These are phyloP conservation scores for Boletus fagicola DNA, from an alignment of 768 basidiomycete species.

Conservation along the genomic window DNA sequence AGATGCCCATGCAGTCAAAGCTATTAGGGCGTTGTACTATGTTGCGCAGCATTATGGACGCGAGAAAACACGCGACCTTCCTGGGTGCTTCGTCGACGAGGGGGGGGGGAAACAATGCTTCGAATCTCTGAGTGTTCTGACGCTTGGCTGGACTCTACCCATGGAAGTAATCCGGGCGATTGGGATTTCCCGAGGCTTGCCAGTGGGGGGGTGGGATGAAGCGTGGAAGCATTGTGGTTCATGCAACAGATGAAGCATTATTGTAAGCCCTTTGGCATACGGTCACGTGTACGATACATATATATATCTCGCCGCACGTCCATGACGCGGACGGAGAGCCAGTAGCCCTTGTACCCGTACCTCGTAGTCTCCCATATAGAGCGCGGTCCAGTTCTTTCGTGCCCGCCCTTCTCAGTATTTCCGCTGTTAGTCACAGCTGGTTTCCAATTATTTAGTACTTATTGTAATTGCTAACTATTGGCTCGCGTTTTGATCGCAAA, in stretches of 20 bases:
- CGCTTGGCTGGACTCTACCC: slow-evolving; percentile 51
- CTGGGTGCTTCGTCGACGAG: slow-evolving; percentile 43
- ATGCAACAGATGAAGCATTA: not conserved
- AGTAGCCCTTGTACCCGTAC: no score
- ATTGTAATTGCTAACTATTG: not conserved
- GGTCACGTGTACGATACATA: no score
- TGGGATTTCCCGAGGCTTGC: slow-evolving; percentile 61
- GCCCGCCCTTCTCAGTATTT: no score
- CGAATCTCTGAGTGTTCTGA: slow-evolving; percentile 39
- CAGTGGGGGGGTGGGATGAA: slow-evolving; percentile 63
- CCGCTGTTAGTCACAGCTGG: no score
- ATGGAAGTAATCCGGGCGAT: slow-evolving; percentile 11
- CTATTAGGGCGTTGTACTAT: slow-evolving; percentile 44
- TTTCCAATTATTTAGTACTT: no score
- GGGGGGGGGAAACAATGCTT: slow-evolving; percentile 43
- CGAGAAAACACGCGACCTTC: slow-evolving; percentile 38
- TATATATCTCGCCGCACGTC: no score
- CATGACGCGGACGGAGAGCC: no score
- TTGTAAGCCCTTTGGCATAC: no score
- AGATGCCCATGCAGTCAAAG: slow-evolving; percentile 43
- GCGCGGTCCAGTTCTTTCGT: no score
- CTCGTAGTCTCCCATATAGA: no score
- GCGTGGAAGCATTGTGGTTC: not conserved
- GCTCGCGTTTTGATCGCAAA: not conserved
- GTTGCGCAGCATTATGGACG: slow-evolving; percentile 2